Conservation (phyloP, 257 asterid species). For the Cynanchum wilfordii region DNA sequence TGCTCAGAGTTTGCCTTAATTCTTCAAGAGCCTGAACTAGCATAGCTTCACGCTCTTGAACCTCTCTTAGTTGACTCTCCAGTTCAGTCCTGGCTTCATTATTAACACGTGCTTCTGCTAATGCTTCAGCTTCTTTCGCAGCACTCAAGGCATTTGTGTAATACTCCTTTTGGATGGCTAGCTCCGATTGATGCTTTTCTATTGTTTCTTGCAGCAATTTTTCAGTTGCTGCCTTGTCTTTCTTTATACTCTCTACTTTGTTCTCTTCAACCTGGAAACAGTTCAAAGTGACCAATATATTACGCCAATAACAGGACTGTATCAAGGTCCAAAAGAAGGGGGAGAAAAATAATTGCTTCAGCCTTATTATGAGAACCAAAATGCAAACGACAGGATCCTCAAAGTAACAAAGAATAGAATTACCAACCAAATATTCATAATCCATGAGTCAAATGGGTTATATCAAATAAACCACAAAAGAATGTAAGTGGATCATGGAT, state of each 20-base stretch:
- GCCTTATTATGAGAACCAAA: not conserved
- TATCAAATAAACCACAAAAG: not conserved
- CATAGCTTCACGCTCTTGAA: constrained; percentile 48
- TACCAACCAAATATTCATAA: not conserved
- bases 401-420: not conserved
- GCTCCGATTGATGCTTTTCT: constrained; percentile 89
- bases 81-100: constrained; percentile 92
- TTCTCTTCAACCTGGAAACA: constrained; percentile 79
- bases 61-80: constrained; percentile 51
- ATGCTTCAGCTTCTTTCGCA: constrained; percentile 93
- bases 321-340: not conserved
- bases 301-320: not conserved
- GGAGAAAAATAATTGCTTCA: not conserved
- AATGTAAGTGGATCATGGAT: not conserved
- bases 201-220: constrained; percentile 89
- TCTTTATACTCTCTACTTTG: constrained; percentile 86
- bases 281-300: constrained; percentile 9
- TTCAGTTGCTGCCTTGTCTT: constrained; percentile 89
- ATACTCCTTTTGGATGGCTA: constrained; percentile 79
- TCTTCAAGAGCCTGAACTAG: constrained; percentile 55
- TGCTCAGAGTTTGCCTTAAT: constrained; percentile 46
- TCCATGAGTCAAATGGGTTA: not conserved
- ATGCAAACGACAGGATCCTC: not conserved
- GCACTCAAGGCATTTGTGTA: constrained; percentile 76
- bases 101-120: constrained; percentile 88